These are phyloP conservation scores for Paramecium sexaurelia DNA, from an alignment of 73 alveolate genomes.

Conservation along the genomic window DNA sequence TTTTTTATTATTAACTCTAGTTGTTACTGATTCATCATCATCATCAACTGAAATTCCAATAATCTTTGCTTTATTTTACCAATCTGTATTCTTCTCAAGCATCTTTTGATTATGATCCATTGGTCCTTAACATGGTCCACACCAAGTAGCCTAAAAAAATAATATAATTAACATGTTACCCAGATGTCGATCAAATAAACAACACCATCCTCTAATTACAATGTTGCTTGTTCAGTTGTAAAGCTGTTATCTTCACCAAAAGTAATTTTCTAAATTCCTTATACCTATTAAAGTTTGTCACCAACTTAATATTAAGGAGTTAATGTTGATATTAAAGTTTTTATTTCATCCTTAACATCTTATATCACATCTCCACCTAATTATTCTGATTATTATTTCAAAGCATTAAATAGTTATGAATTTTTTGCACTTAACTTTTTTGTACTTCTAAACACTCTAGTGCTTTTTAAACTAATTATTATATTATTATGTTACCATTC, in stretches of 20 bases:
- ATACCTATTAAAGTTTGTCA: background rate
- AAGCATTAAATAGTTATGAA: background rate
- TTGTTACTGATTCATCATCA: background rate
- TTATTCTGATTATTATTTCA: background rate
- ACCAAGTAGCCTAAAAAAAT: constrained; percentile 44
- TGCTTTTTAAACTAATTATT: background rate
- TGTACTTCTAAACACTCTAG: background rate
- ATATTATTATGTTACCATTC: background rate
- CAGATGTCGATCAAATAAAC: constrained; percentile 1
- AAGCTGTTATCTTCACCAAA: background rate
- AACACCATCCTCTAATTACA: background rate
- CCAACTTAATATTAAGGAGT: background rate
- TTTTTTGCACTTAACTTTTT: background rate
- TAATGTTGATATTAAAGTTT: background rate
- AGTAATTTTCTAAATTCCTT: background rate
- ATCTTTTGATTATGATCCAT: constrained; percentile 13
- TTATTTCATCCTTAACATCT: background rate
- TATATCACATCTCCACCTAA: background rate
- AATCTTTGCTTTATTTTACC: background rate
- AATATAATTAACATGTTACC: background rate
- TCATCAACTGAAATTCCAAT: constrained; percentile 54
- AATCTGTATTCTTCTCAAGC: background rate
- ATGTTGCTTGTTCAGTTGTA: background rate
- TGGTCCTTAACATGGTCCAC: too few relatives aligned
- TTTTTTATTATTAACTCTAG: constrained; percentile 13